A percentile compares a stretch with the other conserved stretches of the same genome.
Conservation (phyloP, 1,139 yeast species). For the Yamadazyma sp. region DNA sequence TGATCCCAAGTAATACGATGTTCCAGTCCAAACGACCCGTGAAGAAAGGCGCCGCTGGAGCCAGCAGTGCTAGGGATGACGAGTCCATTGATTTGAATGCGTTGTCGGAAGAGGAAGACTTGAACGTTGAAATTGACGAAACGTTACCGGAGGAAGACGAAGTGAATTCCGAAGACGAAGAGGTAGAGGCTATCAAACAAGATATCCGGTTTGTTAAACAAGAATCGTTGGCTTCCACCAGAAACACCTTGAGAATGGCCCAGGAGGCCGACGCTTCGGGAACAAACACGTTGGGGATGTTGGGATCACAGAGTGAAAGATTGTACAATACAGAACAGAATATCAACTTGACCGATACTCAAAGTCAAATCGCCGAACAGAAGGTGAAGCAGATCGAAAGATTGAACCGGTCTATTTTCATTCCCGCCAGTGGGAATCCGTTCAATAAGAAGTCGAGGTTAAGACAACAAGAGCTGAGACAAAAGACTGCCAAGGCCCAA, state of each 20-base stretch:
- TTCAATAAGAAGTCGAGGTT: slow-evolving; percentile 80
- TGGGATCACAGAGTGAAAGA: slow-evolving; percentile 89
- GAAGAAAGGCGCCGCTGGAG: slow-evolving; percentile 18
- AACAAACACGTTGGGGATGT: slow-evolving; percentile 83
- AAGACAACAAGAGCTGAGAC: slow-evolving; percentile 71
- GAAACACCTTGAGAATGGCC: slow-evolving; percentile 85
- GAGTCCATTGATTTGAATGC: slow-evolving; percentile 38
- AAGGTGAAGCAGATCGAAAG: slow-evolving; percentile 80
- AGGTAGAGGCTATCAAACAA: slow-evolving; percentile 82
- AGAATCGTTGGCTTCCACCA: slow-evolving; percentile 80
- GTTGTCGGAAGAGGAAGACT: slow-evolving; percentile 39
- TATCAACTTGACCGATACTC: slow-evolving; percentile 75
- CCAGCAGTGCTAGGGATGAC: slow-evolving; percentile 15
- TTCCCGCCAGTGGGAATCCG: slow-evolving; percentile 82
- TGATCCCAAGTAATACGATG: slow-evolving; percentile 40
- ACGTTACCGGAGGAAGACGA: slow-evolving; percentile 46
- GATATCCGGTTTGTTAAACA: slow-evolving; percentile 85
- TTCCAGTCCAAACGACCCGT: slow-evolving; percentile 27
- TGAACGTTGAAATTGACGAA: slow-evolving; percentile 45
- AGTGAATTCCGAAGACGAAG: slow-evolving; percentile 70
- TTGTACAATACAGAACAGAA: slow-evolving; percentile 78
- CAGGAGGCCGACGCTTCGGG: slow-evolving; percentile 92
- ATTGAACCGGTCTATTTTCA: slow-evolving; percentile 78
- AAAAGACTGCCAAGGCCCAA: slow-evolving; percentile 64
- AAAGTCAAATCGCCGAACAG: slow-evolving; percentile 78